phyloP scores from a whole-genome alignment of 2,329 filamentous ascomycete genomes.

The Blastomyces parvus region DNA sequence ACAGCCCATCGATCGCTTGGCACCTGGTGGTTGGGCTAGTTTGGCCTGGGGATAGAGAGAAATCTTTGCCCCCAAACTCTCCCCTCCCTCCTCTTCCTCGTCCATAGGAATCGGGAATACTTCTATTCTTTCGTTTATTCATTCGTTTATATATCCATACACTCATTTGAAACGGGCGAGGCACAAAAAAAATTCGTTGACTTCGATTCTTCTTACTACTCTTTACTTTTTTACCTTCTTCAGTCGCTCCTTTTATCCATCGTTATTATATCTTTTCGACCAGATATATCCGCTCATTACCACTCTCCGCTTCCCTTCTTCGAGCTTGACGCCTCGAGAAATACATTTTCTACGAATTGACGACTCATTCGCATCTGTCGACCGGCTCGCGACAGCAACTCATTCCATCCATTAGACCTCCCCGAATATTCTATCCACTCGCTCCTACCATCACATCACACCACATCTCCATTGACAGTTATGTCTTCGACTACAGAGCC shows the following conservation, averaged over 20 bases:
- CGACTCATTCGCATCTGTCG: constrained; percentile 13
- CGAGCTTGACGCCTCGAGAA: constrained; percentile 19
- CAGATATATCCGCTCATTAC: constrained; percentile 11
- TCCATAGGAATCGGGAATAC: neutral
- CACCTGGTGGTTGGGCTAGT: neutral
- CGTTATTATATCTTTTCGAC: constrained; percentile 11
- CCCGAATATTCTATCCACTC: neutral
- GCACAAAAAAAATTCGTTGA: neutral
- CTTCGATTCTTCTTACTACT: neutral
- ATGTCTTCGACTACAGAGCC: constrained; percentile 25
- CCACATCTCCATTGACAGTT: neutral
- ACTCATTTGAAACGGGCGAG: neutral
- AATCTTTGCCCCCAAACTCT: neutral
- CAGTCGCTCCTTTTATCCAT: constrained; percentile 13
- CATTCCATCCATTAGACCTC: neutral
- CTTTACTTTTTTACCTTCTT: constrained; percentile 6
- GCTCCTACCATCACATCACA: neutral
- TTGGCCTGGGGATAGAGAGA: neutral
- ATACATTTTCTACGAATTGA: constrained; percentile 16
- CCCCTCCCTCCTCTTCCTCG: neutral
- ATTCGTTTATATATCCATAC: neutral
- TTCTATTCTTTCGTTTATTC: neutral
- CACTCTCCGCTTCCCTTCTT: neutral
- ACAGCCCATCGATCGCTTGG: neutral
- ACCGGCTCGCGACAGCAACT: constrained; percentile 17